These are phyloP conservation scores for Pseudopithomyces chartarum DNA, from an alignment of 2,329 filamentous ascomycete genomes.

Conservation along the genomic window DNA sequence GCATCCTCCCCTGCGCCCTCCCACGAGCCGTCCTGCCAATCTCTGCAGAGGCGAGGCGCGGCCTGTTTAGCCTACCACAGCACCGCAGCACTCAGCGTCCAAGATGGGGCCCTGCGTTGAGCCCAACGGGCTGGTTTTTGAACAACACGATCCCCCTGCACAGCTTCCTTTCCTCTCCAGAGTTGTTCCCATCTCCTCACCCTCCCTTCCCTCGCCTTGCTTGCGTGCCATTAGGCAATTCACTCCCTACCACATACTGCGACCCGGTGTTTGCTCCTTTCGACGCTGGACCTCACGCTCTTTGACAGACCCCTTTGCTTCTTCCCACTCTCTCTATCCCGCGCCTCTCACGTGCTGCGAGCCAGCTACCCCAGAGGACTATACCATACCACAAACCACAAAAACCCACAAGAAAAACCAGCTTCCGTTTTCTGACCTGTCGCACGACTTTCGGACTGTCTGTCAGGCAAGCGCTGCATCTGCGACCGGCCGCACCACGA, in stretches of 20 bases:
- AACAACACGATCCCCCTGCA: constrained; percentile 20
- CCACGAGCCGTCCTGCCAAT: constrained; percentile 18
- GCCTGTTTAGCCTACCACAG: constrained; percentile 8
- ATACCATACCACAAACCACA: constrained; percentile 15
- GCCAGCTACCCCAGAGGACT: constrained; percentile 26
- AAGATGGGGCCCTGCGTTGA: neutral
- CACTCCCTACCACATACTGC: constrained; percentile 24
- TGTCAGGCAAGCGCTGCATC: constrained; percentile 17
- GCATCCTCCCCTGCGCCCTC: constrained; percentile 9
- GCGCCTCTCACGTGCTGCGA: constrained; percentile 33
- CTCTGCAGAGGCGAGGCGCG: constrained; percentile 13
- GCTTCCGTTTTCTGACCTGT: constrained; percentile 1
- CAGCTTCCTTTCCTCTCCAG: constrained; percentile 27
- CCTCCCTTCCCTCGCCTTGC: constrained; percentile 31
- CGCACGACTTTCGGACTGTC: constrained; percentile 7
- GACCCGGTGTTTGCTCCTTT: constrained; percentile 49
- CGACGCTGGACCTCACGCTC: constrained; percentile 42
- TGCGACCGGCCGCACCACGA: constrained; percentile 29
- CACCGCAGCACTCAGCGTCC: neutral
- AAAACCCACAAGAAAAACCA: constrained; percentile 14
- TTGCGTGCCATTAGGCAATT: constrained; percentile 30
- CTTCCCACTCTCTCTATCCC: constrained; percentile 1
- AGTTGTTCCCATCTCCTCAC: constrained; percentile 14
- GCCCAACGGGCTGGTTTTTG: constrained; percentile 28
- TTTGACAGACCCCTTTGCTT: constrained; percentile 43